phyloP scores from a whole-genome alignment of 805 yeast species.

The Suhomyces emberorum region DNA sequence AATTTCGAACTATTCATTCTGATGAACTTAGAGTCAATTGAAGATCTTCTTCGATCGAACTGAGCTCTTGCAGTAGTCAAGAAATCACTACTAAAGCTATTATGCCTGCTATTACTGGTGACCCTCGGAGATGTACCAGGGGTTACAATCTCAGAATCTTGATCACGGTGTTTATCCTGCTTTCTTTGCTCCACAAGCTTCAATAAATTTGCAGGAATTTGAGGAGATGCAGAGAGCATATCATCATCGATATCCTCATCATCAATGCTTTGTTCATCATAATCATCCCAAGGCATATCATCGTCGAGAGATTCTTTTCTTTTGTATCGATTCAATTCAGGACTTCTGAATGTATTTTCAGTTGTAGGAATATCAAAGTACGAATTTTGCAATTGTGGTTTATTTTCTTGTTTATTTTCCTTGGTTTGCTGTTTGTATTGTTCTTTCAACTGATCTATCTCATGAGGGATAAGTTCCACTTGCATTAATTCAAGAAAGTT shows the following conservation, averaged over 20 bases:
- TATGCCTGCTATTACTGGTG: slow-evolving; percentile 20
- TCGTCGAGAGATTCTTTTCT: slow-evolving; percentile 13
- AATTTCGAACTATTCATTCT: slow-evolving; percentile 12
- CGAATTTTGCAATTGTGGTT: not conserved
- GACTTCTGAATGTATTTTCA: not conserved
- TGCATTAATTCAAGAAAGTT: slow-evolving; percentile 74
- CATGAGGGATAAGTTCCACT: slow-evolving; percentile 46
- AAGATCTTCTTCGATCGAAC: slow-evolving; percentile 28
- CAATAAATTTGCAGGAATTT: slow-evolving; percentile 60
- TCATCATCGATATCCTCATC: slow-evolving; percentile 45
- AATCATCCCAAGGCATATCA: slow-evolving; percentile 19
- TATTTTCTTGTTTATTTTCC: not conserved
- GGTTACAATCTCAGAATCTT: slow-evolving; percentile 23
- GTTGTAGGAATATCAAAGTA: not conserved
- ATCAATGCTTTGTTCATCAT: slow-evolving; percentile 25
- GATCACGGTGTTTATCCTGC: slow-evolving; percentile 32
- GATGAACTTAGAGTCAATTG: slow-evolving; percentile 30
- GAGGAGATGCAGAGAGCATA: slow-evolving; percentile 59
- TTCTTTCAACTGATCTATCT: slow-evolving; percentile 29
- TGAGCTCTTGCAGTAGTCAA: slow-evolving; percentile 16
- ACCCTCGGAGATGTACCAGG: slow-evolving; percentile 20
- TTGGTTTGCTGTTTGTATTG: slow-evolving; percentile 11
- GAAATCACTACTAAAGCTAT: slow-evolving; percentile 11
- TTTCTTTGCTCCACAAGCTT: slow-evolving; percentile 51
- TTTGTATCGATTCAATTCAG: not conserved